phyloP scores from a whole-genome alignment of 2,329 filamentous ascomycete genomes.

The Ophiostoma himal-ulmi region DNA sequence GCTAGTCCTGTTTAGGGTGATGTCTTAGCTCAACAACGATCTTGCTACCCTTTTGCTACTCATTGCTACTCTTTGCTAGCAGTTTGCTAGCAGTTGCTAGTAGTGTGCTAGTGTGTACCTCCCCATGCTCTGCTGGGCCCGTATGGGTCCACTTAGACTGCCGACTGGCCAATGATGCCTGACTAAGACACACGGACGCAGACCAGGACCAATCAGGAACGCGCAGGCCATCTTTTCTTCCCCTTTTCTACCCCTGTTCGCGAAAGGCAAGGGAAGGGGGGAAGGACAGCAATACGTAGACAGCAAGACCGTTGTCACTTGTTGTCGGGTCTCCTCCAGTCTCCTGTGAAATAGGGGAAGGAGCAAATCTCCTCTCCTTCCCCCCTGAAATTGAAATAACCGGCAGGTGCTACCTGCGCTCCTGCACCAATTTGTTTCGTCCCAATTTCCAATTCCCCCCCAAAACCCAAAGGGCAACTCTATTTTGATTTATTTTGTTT shows the following conservation, averaged over 20 bases:
- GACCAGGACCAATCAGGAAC: constrained; percentile 17
- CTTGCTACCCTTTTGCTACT: not conserved
- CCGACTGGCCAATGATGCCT: constrained; percentile 19
- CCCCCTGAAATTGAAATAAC: constrained; percentile 21
- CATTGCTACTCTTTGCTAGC: not conserved
- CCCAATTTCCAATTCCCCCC: constrained; percentile 22
- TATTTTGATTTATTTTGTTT: constrained; percentile 21
- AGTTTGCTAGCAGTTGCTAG: not conserved
- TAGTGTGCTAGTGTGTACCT: constrained; percentile 16
- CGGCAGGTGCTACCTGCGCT: constrained; percentile 20
- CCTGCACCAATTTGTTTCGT: constrained; percentile 23
- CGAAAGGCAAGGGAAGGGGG: constrained; percentile 10
- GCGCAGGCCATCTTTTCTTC: constrained; percentile 15
- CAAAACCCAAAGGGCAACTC: constrained; percentile 16
- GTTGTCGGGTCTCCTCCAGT: constrained; percentile 13
- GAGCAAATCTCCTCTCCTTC: constrained; percentile 21
- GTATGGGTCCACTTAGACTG: constrained; percentile 13
- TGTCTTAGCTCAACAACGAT: constrained; percentile 17
- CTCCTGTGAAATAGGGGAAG: constrained; percentile 22
- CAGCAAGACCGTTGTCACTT: constrained; percentile 11
- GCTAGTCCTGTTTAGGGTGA: constrained; percentile 12
- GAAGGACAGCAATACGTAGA: not conserved
- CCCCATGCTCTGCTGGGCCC: constrained; percentile 18
- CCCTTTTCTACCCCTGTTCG: constrained; percentile 25
- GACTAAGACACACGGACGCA: constrained; percentile 17